These are phyloP conservation scores for Noccaea bulbosa DNA, from an alignment of 345 rosid genomes.

Conservation along the genomic window DNA sequence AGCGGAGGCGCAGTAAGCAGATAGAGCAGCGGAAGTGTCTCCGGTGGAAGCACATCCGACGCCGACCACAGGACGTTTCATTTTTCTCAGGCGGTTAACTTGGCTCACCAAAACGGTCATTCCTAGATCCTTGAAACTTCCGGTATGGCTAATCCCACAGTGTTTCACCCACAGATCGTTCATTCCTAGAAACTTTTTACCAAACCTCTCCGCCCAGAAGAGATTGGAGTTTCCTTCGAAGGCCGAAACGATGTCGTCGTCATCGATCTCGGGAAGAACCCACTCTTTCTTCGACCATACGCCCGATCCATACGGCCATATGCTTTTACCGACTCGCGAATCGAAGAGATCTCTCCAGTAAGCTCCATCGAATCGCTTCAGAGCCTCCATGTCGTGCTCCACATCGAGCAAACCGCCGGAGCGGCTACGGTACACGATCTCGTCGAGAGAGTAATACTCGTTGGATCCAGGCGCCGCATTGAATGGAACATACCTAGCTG, in stretches of 20 bases:
- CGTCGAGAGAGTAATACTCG: conserved; percentile 83
- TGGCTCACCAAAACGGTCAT: conserved; percentile 96
- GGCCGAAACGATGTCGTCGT: conserved; percentile 87
- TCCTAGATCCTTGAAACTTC: conserved; percentile 90
- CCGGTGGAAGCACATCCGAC: conserved; percentile 97
- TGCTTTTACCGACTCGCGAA: conserved; percentile 82
- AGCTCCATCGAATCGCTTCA: conserved; percentile 66
- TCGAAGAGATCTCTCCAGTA: conserved; percentile 82
- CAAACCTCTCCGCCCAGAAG: conserved; percentile 92
- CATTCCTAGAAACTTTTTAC: conserved; percentile 75
- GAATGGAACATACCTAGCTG: conserved; percentile 85
- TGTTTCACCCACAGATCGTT: conserved; percentile 93
- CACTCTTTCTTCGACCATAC: conserved; percentile 95
- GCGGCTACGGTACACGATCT: conserved; percentile 82
- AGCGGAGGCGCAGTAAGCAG: conserved; percentile 87
- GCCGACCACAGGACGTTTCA: conserved; percentile 76
- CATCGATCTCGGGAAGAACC: conserved; percentile 83
- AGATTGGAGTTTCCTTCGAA: conserved; percentile 90
- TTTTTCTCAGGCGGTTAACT: conserved; percentile 75
- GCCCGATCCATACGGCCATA: conserved; percentile 90
- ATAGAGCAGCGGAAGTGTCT: conserved; percentile 86
- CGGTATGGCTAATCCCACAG: conserved; percentile 91
- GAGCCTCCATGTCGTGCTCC: conserved; percentile 76
- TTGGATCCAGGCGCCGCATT: conserved; percentile 54
- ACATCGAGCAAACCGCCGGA: conserved; percentile 86